These are phyloP conservation scores for Pachysolen tannophilus DNA, from an alignment of 805 yeast genomes.

Conservation along the genomic window DNA sequence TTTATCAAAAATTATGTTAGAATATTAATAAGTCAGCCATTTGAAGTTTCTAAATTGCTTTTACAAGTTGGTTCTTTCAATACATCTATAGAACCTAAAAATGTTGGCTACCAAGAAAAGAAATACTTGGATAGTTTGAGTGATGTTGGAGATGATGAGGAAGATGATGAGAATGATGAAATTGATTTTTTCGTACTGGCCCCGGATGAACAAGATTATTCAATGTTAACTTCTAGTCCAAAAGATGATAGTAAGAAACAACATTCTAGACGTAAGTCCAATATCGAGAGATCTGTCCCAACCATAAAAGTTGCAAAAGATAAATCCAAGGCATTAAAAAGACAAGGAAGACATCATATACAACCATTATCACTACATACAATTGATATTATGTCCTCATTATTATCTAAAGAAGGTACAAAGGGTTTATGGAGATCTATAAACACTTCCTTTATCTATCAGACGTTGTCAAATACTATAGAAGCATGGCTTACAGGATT, in stretches of 20 bases:
- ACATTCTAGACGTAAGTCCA: slow-evolving; percentile 16
- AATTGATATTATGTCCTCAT: slow-evolving; percentile 55
- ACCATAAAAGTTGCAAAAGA: slow-evolving; percentile 5
- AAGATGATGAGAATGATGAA: slow-evolving; percentile 31
- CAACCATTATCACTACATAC: slow-evolving; percentile 56
- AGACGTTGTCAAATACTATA: slow-evolving; percentile 64
- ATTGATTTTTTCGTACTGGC: slow-evolving; percentile 32
- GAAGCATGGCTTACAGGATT: slow-evolving; percentile 93
- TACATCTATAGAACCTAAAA: slow-evolving; percentile 11
- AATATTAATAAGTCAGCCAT: slow-evolving; percentile 74
- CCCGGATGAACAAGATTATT: neutral
- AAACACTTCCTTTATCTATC: slow-evolving; percentile 73
- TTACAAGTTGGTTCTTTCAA: slow-evolving; percentile 71
- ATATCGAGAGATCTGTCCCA: slow-evolving; percentile 20
- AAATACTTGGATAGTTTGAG: slow-evolving; percentile 6
- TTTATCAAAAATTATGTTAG: slow-evolving; percentile 63
- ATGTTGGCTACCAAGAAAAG: neutral
- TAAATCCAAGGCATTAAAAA: neutral
- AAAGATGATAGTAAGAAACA: no score
- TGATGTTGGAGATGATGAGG: slow-evolving; percentile 15
- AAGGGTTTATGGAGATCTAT: slow-evolving; percentile 66
- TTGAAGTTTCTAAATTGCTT: slow-evolving; percentile 72
- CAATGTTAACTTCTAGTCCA: slow-evolving; percentile 8
- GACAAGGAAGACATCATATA: slow-evolving; percentile 23
- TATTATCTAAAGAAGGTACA: slow-evolving; percentile 62